A percentile compares a stretch with the other conserved stretches of the same genome.
Evolutionary conservation across 2,329 filamentous ascomycete genomes (phyloP).

Genomic region (Ophiocordyceps robertsii): DNA sequence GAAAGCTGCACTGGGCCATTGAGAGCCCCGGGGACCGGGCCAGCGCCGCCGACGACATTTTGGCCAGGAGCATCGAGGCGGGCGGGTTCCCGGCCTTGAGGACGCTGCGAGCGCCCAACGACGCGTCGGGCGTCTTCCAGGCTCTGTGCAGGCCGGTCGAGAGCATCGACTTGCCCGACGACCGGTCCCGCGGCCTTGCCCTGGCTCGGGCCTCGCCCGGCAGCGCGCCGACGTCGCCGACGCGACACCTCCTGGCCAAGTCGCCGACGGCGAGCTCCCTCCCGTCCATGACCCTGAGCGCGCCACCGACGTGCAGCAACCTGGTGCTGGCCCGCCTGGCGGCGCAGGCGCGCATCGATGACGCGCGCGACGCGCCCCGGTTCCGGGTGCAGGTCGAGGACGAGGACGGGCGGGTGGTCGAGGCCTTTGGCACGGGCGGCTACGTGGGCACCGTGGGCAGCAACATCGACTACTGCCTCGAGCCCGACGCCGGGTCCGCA

Average conservation of each 20-base stretch:
- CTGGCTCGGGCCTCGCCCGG: conserved; percentile 4
- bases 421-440: conserved; percentile 41
- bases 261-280: conserved; percentile 22
- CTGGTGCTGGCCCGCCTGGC: conserved; percentile 41
- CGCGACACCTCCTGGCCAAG: conserved; percentile 14
- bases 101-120: conserved; percentile 49
- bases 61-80: conserved; percentile 48
- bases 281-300: conserved; percentile 7
- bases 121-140: conserved; percentile 58
- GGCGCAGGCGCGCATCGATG: conserved; percentile 52
- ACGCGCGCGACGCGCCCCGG: conserved; percentile 36
- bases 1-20: conserved; percentile 51
- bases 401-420: conserved; percentile 34
- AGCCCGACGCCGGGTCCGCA: conserved; percentile 39
- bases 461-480: conserved; percentile 45
- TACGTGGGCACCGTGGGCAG: conserved; percentile 50
- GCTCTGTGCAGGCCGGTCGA: conserved; percentile 50
- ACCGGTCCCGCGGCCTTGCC: conserved; percentile 26
- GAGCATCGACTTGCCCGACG: conserved; percentile 35
- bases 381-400: conserved; percentile 46
- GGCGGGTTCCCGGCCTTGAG: conserved; percentile 49
- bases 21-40: conserved; percentile 30
- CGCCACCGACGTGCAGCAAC: conserved; percentile 24
- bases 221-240: conserved; percentile 11
- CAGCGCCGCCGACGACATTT: conserved; percentile 43